A percentile compares a stretch with the other conserved stretches of the same genome.
phyloP scores from a whole-genome alignment of 192 early-diverging fungal genomes.

The Entrophospora sp. region DNA sequence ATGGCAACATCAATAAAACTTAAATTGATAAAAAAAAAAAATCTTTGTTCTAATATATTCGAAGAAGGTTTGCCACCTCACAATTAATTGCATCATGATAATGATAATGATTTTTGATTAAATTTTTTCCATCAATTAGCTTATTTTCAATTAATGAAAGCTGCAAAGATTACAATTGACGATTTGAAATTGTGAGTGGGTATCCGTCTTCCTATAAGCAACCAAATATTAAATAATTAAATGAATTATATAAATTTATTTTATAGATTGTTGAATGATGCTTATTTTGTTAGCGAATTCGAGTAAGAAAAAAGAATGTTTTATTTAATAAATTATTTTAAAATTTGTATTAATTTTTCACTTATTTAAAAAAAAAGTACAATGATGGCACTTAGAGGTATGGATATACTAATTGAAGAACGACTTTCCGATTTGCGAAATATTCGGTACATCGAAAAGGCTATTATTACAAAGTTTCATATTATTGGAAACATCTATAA shows the following conservation, averaged over 20 bases:
- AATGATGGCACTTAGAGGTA: neutral
- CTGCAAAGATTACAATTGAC: constrained; percentile 7
- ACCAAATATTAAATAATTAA: too few relatives aligned
- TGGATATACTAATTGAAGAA: constrained; percentile 18
- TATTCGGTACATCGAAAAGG: constrained; percentile 9
- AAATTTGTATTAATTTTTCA: neutral
- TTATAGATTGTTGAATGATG: constrained; percentile 6
- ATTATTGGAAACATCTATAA: constrained; percentile 4
- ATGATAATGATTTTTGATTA: neutral
- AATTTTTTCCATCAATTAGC: neutral
- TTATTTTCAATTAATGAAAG: constrained; percentile 2
- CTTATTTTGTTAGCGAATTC: neutral
- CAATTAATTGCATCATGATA: neutral
- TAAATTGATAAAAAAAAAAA: constrained; percentile 10
- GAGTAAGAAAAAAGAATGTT: neutral
- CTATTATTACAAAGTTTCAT: constrained; percentile 18
- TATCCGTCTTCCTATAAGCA: neutral
- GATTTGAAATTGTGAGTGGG: constrained; percentile 15
- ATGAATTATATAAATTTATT: neutral
- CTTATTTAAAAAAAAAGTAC: neutral
- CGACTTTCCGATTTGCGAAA: constrained; percentile 4
- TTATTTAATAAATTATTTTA: neutral
- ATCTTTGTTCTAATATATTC: neutral
- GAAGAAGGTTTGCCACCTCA: constrained; percentile 4
- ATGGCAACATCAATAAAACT: constrained; percentile 10